A percentile compares a stretch with the other conserved stretches of the same genome.
Conservation (phyloP, 352 stramenopile species). For the Paralagenidium karlingii region DNA sequence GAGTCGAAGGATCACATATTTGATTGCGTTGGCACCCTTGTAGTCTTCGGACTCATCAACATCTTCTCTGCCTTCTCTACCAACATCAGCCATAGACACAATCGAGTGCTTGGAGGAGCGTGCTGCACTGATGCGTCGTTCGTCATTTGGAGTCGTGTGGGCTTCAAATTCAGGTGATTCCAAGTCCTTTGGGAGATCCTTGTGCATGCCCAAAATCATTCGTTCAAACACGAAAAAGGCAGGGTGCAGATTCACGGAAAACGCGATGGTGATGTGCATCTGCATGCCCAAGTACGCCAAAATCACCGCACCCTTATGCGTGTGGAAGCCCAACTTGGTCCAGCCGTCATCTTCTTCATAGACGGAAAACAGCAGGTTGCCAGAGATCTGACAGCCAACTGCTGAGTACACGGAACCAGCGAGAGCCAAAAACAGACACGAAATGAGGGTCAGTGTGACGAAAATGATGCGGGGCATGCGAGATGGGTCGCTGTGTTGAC, state of each 20-base stretch:
- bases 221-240: slow-evolving; percentile 1
- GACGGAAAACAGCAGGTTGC: slow-evolving; percentile 10
- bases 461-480: slow-evolving; percentile 7
- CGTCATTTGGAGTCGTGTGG: neutral
- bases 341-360: neutral
- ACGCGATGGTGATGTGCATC: slow-evolving; percentile 9
- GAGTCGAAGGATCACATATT: slow-evolving; percentile 20
- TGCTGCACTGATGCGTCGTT: neutral
- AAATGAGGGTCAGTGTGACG: slow-evolving; percentile 5
- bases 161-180: neutral
- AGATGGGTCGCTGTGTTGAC: slow-evolving; percentile 3
- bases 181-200: slow-evolving; percentile 7
- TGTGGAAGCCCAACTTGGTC: slow-evolving; percentile 5
- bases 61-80: slow-evolving; percentile 8
- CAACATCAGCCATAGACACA: neutral
- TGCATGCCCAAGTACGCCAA: slow-evolving; percentile 7
- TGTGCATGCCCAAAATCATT: slow-evolving; percentile 1
- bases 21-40: neutral
- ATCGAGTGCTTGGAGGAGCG: slow-evolving; percentile 8
- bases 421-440: slow-evolving; percentile 5
- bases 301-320: slow-evolving; percentile 4
- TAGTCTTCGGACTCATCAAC: neutral
- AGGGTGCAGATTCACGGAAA: slow-evolving; percentile 1
- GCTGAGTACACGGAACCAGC: slow-evolving; percentile 1
- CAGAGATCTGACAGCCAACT: slow-evolving; percentile 9